A percentile compares a stretch with the other conserved stretches of the same genome.
phyloP scores from a whole-genome alignment of 2,329 filamentous ascomycete species.

The Lachnellula arida region DNA sequence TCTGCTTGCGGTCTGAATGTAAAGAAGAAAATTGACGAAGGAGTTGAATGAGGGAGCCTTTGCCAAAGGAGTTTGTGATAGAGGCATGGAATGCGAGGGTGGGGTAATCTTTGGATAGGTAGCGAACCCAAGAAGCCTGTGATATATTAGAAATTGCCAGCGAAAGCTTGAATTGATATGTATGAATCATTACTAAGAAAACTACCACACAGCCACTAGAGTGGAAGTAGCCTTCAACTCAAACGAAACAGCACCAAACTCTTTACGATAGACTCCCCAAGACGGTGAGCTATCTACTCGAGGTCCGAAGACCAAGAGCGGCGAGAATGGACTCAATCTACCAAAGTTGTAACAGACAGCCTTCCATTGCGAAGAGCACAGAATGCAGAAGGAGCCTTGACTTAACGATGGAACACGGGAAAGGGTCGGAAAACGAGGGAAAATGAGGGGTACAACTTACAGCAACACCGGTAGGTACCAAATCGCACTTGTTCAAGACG shows the following conservation, averaged over 20 bases:
- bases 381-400: constrained; percentile 71
- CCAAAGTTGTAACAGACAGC: constrained; percentile 98
- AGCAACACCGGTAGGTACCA: constrained; percentile 87
- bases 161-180: constrained; percentile 41
- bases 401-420: constrained; percentile 62
- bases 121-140: constrained; percentile 88
- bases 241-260: constrained; percentile 72
- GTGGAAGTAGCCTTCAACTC: constrained; percentile 90
- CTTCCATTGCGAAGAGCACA: constrained; percentile 63
- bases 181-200: constrained; percentile 99
- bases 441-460: constrained; percentile 61
- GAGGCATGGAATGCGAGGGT: constrained; percentile 92
- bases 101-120: constrained; percentile 84
- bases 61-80: constrained; percentile 94
- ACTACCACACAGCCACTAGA: constrained; percentile 62
- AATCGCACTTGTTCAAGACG: constrained; percentile 84
- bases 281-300: constrained; percentile 75
- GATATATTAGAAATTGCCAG: constrained; percentile 32
- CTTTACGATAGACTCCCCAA: constrained; percentile 75
- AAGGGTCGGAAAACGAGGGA: constrained; percentile 11
- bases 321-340: constrained; percentile 78
- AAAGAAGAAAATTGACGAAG: constrained; percentile 88
- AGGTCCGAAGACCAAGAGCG: constrained; percentile 55
- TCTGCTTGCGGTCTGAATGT: constrained; percentile 87
- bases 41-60: constrained; percentile 87